Evolutionary conservation across 495 filamentous ascomycete species (phyloP).

Genomic region (Terfezia boudieri): DNA sequence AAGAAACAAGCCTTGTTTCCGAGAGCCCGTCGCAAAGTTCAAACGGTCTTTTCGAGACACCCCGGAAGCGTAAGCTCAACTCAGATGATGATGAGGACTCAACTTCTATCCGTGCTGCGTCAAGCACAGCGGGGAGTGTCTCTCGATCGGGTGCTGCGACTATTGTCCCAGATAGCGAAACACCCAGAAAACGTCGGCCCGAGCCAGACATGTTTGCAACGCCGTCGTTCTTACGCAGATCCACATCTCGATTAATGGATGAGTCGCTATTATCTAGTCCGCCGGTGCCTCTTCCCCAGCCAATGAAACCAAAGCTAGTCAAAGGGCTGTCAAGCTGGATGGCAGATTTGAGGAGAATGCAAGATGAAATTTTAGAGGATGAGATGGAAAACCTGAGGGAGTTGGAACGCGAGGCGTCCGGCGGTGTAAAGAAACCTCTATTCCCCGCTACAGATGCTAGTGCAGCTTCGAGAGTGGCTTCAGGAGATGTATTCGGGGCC

Average conservation of each 20-base stretch:
- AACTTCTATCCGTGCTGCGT: background rate
- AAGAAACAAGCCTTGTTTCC: background rate
- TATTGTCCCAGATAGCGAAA: background rate
- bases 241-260: constrained; percentile 8
- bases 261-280: constrained; percentile 15
- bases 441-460: background rate
- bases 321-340: constrained; percentile 61
- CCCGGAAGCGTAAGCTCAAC: background rate
- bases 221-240: constrained; percentile 51
- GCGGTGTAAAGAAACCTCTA: constrained; percentile 2
- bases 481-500: background rate
- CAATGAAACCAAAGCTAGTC: constrained; percentile 37
- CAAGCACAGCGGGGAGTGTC: background rate
- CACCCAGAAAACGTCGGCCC: constrained; percentile 14
- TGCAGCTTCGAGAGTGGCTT: background rate
- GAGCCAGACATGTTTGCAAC: constrained; percentile 29
- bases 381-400: constrained; percentile 66
- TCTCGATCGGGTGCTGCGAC: background rate
- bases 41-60: background rate
- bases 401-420: constrained; percentile 37
- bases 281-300: constrained; percentile 21
- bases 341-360: constrained; percentile 50
- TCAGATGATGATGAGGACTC: constrained; percentile 2
- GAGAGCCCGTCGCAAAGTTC: background rate
- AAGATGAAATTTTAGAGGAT: constrained; percentile 54